phyloP scores from a whole-genome alignment of 768 basidiomycete genomes.

The Lentinula raphanica region DNA sequence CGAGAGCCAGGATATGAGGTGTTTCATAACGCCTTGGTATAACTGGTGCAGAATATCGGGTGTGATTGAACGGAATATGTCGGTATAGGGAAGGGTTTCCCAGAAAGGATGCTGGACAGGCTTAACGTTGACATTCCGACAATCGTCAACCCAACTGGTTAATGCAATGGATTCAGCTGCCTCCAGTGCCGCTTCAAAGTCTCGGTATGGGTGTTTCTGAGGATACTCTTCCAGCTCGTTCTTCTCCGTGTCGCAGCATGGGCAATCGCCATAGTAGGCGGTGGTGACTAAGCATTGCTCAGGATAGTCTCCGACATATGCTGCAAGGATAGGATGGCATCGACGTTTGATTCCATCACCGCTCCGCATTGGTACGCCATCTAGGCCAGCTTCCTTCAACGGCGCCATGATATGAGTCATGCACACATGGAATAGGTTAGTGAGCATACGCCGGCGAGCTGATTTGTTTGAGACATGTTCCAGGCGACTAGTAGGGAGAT shows the following conservation, averaged over 20 bases:
- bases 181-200: not conserved
- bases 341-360: not conserved
- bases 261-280: conserved; percentile 12
- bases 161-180: not conserved
- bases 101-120: conserved; percentile 19
- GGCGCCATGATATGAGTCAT: conserved; percentile 15
- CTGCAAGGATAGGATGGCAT: not conserved
- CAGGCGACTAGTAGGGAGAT: conserved; percentile 23
- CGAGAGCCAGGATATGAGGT: no score
- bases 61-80: conserved; percentile 17
- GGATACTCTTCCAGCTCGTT: not conserved
- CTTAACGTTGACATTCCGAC: conserved; percentile 11
- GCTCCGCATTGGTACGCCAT: conserved; percentile 7
- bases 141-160: conserved; percentile 1
- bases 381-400: conserved; percentile 13
- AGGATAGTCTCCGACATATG: conserved; percentile 13
- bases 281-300: conserved; percentile 15
- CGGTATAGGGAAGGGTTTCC: conserved; percentile 16
- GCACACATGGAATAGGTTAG: conserved; percentile 25
- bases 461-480: conserved; percentile 5
- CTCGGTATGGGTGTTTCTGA: not conserved
- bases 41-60: conserved; percentile 23
- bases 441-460: conserved; percentile 10
- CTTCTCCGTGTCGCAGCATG: conserved; percentile 8
- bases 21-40: no score